Evolutionary conservation across 1,284 basidiomycete genomes (phyloP), one percentile per base, ranked within the genome.

Genomic region (Apiotrichum gamsii): DNA sequence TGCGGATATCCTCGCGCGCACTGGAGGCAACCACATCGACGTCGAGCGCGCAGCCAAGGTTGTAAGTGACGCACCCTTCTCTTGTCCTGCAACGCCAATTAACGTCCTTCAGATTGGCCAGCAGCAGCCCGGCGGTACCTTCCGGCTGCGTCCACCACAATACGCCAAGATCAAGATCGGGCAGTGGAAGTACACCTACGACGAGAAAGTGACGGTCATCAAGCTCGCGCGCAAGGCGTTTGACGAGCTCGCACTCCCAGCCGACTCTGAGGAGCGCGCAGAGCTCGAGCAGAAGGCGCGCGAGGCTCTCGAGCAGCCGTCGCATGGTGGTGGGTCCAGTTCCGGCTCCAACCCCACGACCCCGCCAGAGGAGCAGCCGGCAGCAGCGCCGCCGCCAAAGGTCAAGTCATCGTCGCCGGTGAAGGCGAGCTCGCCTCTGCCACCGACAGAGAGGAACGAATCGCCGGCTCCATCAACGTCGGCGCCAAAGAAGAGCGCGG

Each of bases 91-190:
- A n/a, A n/a, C n/a, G n/a, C n/a, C 36, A 23, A 21, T 21, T 5
- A 15, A 38, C 23, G 6, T 20, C 28, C 25, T n/a, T 13, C 41
- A 52, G 51, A 45, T 52, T 18, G 51, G 38, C 18, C 24, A 37
- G 34, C 20, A 9, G 14, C 30, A 28, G 15, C 34, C 9, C 10
- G 39, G 24, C 20, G 43, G 31, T 45, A 31, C 4, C 29, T 69
- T 57, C 24, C 54, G 57, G 5, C 54, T 70, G 4, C 54, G 54
- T 4, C 64, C 68, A 5, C 45, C 51, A 8, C 67, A 70, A 43
- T 70, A 70, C 45, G 49, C 62, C 33, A 67, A 69, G 49, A 60
- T 70, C 63, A 70, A 70, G 47, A 54, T 70, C n/a, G 58, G 52
- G 30, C 56, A 45, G 8, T 54, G 58, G 40, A 60, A 57, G 47